Evolutionary conservation across 129 eudicot genomes (phyloP).

Genomic region (Scalesia atractyloides): DNA sequence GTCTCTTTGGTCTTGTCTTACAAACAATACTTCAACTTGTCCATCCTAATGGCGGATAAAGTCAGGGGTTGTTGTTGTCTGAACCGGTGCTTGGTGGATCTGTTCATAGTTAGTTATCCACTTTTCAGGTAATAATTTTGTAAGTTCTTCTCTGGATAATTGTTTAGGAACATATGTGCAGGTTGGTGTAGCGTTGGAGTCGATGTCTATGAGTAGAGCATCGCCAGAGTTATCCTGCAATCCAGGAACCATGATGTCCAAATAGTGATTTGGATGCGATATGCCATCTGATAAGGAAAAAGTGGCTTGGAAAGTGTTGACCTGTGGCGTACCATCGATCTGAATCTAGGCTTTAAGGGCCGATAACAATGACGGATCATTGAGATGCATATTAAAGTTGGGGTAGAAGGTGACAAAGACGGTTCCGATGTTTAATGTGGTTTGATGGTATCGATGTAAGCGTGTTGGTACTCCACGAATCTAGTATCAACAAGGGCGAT

Average conservation of each 20-base stretch:
- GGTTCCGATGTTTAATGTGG: no score
- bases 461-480: no score
- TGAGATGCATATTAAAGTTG: not conserved
- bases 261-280: no score
- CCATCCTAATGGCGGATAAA: not conserved
- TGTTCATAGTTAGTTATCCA: conserved; percentile 1
- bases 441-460: no score
- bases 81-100: not conserved
- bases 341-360: conserved; percentile 3
- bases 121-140: not conserved
- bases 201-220: no score
- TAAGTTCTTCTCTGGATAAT: not conserved
- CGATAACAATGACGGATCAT: not conserved
- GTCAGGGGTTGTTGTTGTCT: not conserved
- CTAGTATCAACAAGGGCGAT: no score
- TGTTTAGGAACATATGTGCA: no score
- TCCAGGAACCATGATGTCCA: no score
- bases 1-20: not conserved
- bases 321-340: not conserved
- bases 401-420: no score
- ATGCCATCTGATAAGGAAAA: conserved; percentile 11
- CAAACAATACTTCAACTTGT: not conserved
- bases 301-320: not conserved
- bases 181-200: no score
- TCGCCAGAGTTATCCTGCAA: no score